Percentiles rank a stretch among this genome's conserved stretches.
phyloP scores from a whole-genome alignment of 129 eudicot species.

The Flaveria ramosissima region DNA sequence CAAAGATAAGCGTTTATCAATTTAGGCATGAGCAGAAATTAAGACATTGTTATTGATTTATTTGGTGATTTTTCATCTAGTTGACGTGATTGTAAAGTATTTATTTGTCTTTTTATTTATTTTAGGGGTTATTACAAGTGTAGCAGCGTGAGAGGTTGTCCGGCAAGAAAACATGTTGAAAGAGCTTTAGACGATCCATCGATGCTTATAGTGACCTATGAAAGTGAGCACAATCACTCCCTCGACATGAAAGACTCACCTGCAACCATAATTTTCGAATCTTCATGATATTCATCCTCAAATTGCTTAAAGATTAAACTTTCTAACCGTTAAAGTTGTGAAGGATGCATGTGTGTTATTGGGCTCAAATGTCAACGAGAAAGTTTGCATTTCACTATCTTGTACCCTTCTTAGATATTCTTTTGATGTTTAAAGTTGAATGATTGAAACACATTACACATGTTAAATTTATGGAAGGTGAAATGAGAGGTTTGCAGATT shows the following conservation, averaged over 20 bases:
- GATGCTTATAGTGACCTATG: slow-evolving; percentile 89
- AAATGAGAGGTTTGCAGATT: slow-evolving; percentile 27
- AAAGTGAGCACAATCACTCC: slow-evolving; percentile 89
- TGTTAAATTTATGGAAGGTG: slow-evolving; percentile 26
- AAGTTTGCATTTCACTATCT: slow-evolving; percentile 28
- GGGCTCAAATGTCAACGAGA: slow-evolving; percentile 41
- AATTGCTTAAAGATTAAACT: slow-evolving; percentile 12
- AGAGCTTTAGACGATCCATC: slow-evolving; percentile 87
- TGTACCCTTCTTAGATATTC: slow-evolving; percentile 29
- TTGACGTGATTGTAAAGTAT: neutral
- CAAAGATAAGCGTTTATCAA: no score
- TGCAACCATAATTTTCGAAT: slow-evolving; percentile 75
- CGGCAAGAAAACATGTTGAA: slow-evolving; percentile 95
- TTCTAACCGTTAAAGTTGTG: slow-evolving; percentile 31
- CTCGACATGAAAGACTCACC: slow-evolving; percentile 55
- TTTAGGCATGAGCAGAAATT: no score
- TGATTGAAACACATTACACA: slow-evolving; percentile 23
- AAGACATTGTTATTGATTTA: neutral
- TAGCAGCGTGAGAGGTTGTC: slow-evolving; percentile 90
- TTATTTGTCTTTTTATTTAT: neutral
- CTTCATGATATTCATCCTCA: slow-evolving; percentile 45
- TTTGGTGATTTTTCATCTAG: neutral
- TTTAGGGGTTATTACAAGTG: slow-evolving; percentile 94
- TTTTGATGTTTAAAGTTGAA: slow-evolving; percentile 30
- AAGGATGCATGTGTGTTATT: slow-evolving; percentile 14